Evolutionary conservation across 441 rosid genomes (phyloP).

Genomic region (Adansonia madagascariensis): DNA sequence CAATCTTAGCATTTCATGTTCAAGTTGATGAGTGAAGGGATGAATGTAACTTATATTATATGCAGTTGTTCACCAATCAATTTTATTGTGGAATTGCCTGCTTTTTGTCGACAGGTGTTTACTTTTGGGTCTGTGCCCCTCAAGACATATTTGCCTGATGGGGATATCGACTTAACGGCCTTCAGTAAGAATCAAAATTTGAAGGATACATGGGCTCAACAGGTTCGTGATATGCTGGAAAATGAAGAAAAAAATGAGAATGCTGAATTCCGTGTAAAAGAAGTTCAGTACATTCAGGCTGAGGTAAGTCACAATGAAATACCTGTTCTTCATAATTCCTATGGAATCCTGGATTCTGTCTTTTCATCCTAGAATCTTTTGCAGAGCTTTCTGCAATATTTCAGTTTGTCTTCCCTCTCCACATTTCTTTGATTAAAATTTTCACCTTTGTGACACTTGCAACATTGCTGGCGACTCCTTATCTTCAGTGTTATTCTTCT

Average conservation of each 20-base stretch:
- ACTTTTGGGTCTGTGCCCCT: constrained; percentile 97
- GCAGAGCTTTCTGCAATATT: background rate
- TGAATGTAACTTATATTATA: background rate
- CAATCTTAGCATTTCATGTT: background rate
- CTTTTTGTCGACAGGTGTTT: constrained; percentile 58
- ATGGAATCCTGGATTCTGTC: background rate
- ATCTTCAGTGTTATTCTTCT: background rate
- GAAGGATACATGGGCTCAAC: constrained; percentile 94
- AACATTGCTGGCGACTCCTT: background rate
- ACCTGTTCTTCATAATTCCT: background rate
- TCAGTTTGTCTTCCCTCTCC: background rate
- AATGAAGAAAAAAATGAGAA: constrained; percentile 85
- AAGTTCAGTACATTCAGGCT: constrained; percentile 98
- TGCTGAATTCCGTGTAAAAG: constrained; percentile 90
- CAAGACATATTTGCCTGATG: constrained; percentile 97
- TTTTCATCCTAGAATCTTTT: no score
- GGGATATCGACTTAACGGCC: constrained; percentile 91
- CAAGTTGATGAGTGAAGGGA: background rate
- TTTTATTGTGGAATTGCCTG: background rate
- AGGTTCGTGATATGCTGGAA: constrained; percentile 90
- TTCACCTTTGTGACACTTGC: background rate
- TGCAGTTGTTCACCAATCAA: background rate
- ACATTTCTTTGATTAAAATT: background rate
- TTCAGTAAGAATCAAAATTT: constrained; percentile 61
- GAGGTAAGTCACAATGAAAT: constrained; percentile 58